Percentiles rank a stretch among this genome's conserved stretches.
Evolutionary conservation across 805 yeast species (phyloP).

Genomic region (Schwanniomyces vanrijiae): DNA sequence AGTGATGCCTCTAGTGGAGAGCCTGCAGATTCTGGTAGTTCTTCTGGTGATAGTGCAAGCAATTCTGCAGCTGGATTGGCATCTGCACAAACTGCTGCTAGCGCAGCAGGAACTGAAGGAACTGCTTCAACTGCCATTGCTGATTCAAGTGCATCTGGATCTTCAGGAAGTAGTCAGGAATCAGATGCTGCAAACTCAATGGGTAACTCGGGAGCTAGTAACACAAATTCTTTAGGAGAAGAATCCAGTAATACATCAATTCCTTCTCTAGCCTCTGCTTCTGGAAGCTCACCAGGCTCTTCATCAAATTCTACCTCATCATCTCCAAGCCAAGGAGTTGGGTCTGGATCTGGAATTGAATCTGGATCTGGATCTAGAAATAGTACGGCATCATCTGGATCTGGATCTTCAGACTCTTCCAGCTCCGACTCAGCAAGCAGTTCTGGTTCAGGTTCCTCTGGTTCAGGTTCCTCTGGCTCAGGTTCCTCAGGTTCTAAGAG

Average conservation of each 20-base stretch:
- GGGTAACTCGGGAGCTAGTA: too few species aligned
- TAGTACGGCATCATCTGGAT: constrained; percentile 3
- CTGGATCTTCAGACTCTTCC: constrained; percentile 8
- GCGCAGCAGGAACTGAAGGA: constrained; percentile 13
- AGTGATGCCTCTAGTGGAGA: not conserved
- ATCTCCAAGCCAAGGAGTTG: not conserved
- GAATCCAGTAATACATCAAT: not conserved
- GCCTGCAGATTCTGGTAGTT: not conserved
- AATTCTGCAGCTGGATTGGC: constrained; percentile 1
- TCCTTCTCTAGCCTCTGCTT: constrained; percentile 3
- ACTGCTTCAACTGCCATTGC: constrained; percentile 10
- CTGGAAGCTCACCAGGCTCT: constrained; percentile 3
- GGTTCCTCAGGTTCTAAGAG: not conserved
- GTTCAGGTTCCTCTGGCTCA: constrained; percentile 13
- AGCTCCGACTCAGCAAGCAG: constrained; percentile 7
- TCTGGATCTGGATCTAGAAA: constrained; percentile 6
- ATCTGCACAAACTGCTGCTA: not conserved
- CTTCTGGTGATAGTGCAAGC: constrained; percentile 5
- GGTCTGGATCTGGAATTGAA: constrained; percentile 4
- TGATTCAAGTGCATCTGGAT: not conserved
- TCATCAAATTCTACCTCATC: not conserved
- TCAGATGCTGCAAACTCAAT: not conserved
- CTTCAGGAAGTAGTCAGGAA: not conserved
- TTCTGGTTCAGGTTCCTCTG: constrained; percentile 17
- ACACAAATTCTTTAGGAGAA: not conserved